These are phyloP conservation scores for Apiospora aurea DNA, from an alignment of 2,329 filamentous ascomycete genomes.

Conservation along the genomic window DNA sequence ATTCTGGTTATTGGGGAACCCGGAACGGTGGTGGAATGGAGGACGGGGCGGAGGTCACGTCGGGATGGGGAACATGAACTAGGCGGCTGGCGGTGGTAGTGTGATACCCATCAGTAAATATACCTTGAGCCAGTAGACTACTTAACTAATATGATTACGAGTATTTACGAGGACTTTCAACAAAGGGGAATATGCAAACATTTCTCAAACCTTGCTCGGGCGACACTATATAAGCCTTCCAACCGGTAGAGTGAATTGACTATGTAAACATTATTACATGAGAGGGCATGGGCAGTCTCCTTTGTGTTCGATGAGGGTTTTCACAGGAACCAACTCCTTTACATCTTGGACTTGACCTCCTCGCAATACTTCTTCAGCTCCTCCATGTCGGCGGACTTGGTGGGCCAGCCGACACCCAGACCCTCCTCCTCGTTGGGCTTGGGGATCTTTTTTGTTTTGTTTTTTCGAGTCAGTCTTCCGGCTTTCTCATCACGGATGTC, in stretches of 20 bases:
- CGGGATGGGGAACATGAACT: neutral
- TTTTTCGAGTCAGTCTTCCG: slow-evolving; percentile 21
- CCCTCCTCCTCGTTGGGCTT: slow-evolving; percentile 89
- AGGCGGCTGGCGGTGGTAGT: neutral
- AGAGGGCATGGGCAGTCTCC: neutral
- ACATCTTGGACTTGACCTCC: slow-evolving; percentile 92
- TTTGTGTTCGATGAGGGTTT: too few species aligned
- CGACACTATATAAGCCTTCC: too few species aligned
- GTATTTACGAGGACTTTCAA: neutral
- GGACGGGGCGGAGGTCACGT: neutral
- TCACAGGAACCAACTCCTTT: slow-evolving; percentile 35
- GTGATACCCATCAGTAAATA: neutral
- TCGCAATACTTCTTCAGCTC: slow-evolving; percentile 80
- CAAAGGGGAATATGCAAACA: too few species aligned
- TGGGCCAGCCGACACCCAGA: slow-evolving; percentile 81
- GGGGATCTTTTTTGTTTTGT: slow-evolving; percentile 76
- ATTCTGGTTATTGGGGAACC: too few species aligned
- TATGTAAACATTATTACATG: neutral
- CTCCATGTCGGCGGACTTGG: slow-evolving; percentile 79
- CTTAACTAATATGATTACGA: neutral
- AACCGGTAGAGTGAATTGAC: too few species aligned
- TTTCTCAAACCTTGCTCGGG: too few species aligned
- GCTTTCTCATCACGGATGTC: neutral
- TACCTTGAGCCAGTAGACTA: neutral
- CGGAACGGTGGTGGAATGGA: neutral